phyloP scores from a whole-genome alignment of 257 asterid species.

The Misopates orontium region DNA sequence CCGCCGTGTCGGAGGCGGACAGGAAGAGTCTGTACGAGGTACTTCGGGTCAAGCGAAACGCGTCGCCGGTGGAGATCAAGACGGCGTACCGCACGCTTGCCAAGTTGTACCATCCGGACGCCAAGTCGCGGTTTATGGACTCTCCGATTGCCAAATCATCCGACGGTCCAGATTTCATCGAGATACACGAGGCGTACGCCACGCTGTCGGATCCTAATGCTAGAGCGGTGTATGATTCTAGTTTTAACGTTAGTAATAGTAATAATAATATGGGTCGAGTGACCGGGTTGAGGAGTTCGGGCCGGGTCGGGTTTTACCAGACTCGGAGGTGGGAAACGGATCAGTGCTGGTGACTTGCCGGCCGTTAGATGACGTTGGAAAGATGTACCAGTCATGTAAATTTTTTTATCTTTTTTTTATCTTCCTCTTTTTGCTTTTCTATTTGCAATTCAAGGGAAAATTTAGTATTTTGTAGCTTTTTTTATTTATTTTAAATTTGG shows the following conservation, averaged over 20 bases:
- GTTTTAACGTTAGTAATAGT: no score
- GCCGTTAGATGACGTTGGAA: no score
- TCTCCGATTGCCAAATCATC: conserved; percentile 25
- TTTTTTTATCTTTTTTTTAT: no score
- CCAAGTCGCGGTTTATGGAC: conserved; percentile 45
- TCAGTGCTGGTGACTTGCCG: no score
- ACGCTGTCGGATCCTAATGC: conserved; percentile 84
- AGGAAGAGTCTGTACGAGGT: conserved; percentile 60
- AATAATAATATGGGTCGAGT: no score
- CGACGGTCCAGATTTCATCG: conserved; percentile 67
- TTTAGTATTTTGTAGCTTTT: no score
- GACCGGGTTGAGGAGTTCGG: conserved; percentile 34
- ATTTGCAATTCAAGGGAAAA: no score
- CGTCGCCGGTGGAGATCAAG: conserved; percentile 74
- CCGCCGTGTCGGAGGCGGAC: conserved; percentile 33
- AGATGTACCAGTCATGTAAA: no score
- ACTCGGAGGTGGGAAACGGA: conserved; percentile 82
- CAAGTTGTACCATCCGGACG: conserved; percentile 85
- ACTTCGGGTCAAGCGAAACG: conserved; percentile 57
- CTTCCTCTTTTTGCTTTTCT: no score
- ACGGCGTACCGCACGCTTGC: conserved; percentile 85
- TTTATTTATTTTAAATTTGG: no score
- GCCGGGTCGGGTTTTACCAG: conserved; percentile 42
- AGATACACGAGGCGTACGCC: conserved; percentile 72
- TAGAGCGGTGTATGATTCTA: conserved; percentile 60